A percentile compares a stretch with the other conserved stretches of the same genome.
These are phyloP conservation scores for Chlamydomonas incerta DNA, from an alignment of 139 green algal genomes.

Conservation along the genomic window DNA sequence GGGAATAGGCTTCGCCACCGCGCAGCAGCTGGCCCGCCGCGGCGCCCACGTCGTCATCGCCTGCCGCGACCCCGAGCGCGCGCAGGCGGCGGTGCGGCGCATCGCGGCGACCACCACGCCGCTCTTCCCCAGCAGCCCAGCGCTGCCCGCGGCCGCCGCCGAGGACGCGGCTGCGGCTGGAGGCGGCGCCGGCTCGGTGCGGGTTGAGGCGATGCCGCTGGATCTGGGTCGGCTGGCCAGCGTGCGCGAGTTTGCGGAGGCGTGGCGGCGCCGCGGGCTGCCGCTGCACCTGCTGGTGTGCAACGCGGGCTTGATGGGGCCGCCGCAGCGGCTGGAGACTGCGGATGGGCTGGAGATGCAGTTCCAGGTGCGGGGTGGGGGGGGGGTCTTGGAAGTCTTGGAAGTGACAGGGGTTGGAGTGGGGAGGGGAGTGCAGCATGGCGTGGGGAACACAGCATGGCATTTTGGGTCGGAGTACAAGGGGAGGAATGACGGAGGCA, in stretches of 20 bases:
- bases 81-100: conserved; percentile 6
- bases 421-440: too few relatives aligned
- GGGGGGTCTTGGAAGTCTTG: too few relatives aligned
- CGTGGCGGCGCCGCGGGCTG: conserved; percentile 44
- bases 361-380: conserved; percentile 66
- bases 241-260: conserved; percentile 60
- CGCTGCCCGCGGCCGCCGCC: background rate
- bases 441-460: too few relatives aligned
- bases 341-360: conserved; percentile 79
- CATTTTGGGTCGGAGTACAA: too few relatives aligned
- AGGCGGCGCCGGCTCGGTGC: background rate
- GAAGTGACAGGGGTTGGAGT: too few relatives aligned
- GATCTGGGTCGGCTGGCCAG: conserved; percentile 34
- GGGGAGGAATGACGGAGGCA: too few relatives aligned
- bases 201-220: background rate
- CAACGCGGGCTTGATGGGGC: conserved; percentile 82
- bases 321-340: conserved; percentile 49
- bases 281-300: conserved; percentile 72
- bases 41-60: conserved; percentile 65
- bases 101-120: background rate
- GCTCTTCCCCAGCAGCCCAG: background rate
- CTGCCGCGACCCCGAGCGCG: conserved; percentile 47
- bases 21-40: conserved; percentile 51
- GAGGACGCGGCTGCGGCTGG: background rate
- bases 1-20: conserved; percentile 66